These are phyloP conservation scores for Chlorella sp. DNA, from an alignment of 139 green algal species.

Conservation along the genomic window DNA sequence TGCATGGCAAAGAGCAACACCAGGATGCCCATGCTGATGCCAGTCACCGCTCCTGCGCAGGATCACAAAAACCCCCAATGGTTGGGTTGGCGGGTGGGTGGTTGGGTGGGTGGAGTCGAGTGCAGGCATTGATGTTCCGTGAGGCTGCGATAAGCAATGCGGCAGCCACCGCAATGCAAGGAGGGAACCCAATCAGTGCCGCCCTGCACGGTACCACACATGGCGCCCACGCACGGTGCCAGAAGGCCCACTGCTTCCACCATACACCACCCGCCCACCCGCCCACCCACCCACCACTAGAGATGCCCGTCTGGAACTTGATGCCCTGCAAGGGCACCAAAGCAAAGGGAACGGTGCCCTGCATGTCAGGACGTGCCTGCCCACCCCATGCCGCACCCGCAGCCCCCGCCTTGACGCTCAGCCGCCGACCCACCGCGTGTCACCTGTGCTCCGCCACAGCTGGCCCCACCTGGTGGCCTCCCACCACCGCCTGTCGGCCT, in stretches of 20 bases:
- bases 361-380: no score
- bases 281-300: not conserved
- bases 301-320: slow-evolving; percentile 17
- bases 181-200: not conserved
- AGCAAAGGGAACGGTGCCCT: no score
- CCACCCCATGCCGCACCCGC: no score
- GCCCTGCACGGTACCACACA: not conserved
- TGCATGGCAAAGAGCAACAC: slow-evolving; percentile 64
- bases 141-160: no score
- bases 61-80: not conserved
- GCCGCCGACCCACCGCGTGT: no score
- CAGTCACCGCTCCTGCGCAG: not conserved
- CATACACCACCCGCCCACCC: not conserved
- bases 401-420: no score
- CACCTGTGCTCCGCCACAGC: no score
- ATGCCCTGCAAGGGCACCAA: not conserved
- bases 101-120: not conserved
- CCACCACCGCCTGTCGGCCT: no score
- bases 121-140: not conserved
- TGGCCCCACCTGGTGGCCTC: no score
- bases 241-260: not conserved
- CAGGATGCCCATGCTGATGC: slow-evolving; percentile 51
- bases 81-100: not conserved
- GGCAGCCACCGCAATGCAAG: not conserved
- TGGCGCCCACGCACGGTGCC: not conserved